Conservation (phyloP, 805 yeast genomes). For the Grigorovia jiainica region DNA sequence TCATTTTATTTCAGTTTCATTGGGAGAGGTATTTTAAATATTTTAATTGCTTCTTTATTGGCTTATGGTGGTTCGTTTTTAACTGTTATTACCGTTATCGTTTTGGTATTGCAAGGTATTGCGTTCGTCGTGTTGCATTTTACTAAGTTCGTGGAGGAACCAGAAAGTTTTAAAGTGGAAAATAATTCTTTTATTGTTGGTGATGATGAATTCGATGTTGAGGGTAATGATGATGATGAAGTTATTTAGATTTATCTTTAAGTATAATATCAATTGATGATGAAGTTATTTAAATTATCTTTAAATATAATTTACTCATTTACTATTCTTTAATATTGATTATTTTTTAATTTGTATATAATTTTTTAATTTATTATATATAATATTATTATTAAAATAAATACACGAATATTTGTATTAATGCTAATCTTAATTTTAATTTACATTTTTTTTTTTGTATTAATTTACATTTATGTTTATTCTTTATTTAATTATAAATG, state of each 20-base stretch:
- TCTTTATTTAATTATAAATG: neutral
- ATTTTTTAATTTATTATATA: neutral
- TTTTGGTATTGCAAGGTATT: constrained; percentile 53
- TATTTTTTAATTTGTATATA: neutral
- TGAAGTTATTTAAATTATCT: neutral
- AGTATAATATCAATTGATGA: no score
- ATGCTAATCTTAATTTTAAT: neutral
- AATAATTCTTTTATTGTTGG: constrained; percentile 32
- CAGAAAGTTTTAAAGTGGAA: constrained; percentile 65
- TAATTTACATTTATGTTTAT: neutral
- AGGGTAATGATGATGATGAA: constrained; percentile 7
- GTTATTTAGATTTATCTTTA: constrained; percentile 3
- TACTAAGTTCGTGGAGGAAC: constrained; percentile 66
- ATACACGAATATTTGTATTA: neutral
- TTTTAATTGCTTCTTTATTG: constrained; percentile 40
- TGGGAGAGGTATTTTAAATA: constrained; percentile 39
- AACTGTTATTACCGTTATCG: constrained; percentile 46
- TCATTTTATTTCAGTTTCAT: constrained; percentile 58
- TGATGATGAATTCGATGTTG: constrained; percentile 27
- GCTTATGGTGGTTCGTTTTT: constrained; percentile 42
- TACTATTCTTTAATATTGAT: neutral
- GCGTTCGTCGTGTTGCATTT: constrained; percentile 56
- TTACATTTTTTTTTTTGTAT: no score
- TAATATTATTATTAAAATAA: neutral
- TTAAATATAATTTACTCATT: no score